These are phyloP conservation scores for Sisymbrium irio DNA, from an alignment of 345 rosid species.

Conservation along the genomic window DNA sequence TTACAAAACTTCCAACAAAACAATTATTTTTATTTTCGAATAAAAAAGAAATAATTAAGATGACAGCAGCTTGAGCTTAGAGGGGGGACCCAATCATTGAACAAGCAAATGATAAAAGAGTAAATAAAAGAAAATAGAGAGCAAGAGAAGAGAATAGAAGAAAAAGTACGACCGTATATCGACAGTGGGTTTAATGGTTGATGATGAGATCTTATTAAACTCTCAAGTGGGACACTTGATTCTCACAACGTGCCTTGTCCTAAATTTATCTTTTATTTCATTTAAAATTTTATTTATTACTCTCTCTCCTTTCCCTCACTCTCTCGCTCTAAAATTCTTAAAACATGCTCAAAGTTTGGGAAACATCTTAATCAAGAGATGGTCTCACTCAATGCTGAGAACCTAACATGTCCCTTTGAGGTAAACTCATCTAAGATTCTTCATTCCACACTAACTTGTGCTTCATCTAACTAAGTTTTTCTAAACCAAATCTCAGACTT, in stretches of 20 bases:
- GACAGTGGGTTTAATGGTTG: slow-evolving; percentile 31
- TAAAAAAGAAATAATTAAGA: slow-evolving; percentile 23
- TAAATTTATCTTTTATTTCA: not conserved
- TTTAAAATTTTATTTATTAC: not conserved
- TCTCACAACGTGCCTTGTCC: slow-evolving; percentile 39
- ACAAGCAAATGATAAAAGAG: slow-evolving; percentile 2
- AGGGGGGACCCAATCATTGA: slow-evolving; percentile 39
- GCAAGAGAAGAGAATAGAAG: slow-evolving; percentile 17
- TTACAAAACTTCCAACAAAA: slow-evolving; percentile 31
- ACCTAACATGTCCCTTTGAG: slow-evolving; percentile 26
- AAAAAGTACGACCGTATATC: slow-evolving; percentile 40
- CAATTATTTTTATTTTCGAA: slow-evolving; percentile 2
- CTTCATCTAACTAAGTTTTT: not conserved
- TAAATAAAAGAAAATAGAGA: not conserved
- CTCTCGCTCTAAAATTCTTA: slow-evolving; percentile 1
- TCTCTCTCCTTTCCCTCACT: not conserved
- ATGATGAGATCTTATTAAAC: slow-evolving; percentile 33
- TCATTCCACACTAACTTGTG: slow-evolving; percentile 19
- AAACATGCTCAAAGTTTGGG: slow-evolving; percentile 31
- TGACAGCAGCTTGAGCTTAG: slow-evolving; percentile 36
- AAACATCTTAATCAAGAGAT: slow-evolving; percentile 30
- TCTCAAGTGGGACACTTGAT: slow-evolving; percentile 34
- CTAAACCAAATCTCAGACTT: not conserved
- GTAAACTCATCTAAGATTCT: slow-evolving; percentile 13
- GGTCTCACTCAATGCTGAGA: slow-evolving; percentile 26